Evolutionary conservation across 2,329 filamentous ascomycete genomes (phyloP).

Genomic region (Xylariales sp.): DNA sequence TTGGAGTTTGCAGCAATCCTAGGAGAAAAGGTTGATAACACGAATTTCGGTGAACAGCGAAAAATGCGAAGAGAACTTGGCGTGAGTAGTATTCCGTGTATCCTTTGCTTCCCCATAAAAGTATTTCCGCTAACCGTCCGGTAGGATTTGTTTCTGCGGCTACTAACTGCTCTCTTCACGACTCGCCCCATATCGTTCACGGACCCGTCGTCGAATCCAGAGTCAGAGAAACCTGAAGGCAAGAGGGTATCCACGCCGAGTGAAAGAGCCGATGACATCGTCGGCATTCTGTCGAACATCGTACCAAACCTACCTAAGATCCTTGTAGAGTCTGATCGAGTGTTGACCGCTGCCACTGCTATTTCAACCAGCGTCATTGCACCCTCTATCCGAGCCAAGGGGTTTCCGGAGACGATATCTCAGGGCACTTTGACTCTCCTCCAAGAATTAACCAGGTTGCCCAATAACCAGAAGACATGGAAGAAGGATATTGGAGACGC

Average conservation of each 20-base stretch:
- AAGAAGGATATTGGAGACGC: slow-evolving; percentile 89
- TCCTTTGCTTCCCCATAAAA: no score
- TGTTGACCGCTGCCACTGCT: slow-evolving; percentile 69
- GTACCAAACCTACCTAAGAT: slow-evolving; percentile 79
- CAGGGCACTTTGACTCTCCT: slow-evolving; percentile 67
- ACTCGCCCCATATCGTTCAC: slow-evolving; percentile 74
- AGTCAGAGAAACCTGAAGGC: slow-evolving; percentile 34
- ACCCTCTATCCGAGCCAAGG: slow-evolving; percentile 76
- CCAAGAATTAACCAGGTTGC: slow-evolving; percentile 70
- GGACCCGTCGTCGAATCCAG: slow-evolving; percentile 40
- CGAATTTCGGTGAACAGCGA: slow-evolving; percentile 90
- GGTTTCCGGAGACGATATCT: slow-evolving; percentile 82
- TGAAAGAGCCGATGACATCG: slow-evolving; percentile 66
- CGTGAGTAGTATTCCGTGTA: slow-evolving; percentile 46
- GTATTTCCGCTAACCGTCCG: no score
- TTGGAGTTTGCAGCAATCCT: slow-evolving; percentile 86
- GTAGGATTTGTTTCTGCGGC: slow-evolving; percentile 81
- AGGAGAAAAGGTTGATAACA: slow-evolving; percentile 95
- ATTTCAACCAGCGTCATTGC: slow-evolving; percentile 82
- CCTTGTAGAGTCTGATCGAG: slow-evolving; percentile 79
- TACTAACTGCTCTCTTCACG: slow-evolving; percentile 92
- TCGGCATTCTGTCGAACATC: slow-evolving; percentile 73
- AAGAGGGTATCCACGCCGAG: slow-evolving; percentile 26
- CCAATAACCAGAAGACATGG: slow-evolving; percentile 82
- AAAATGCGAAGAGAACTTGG: slow-evolving; percentile 88